These are phyloP conservation scores for Inonotus obliquus DNA, from an alignment of 1,284 basidiomycete genomes.

Conservation along the genomic window DNA sequence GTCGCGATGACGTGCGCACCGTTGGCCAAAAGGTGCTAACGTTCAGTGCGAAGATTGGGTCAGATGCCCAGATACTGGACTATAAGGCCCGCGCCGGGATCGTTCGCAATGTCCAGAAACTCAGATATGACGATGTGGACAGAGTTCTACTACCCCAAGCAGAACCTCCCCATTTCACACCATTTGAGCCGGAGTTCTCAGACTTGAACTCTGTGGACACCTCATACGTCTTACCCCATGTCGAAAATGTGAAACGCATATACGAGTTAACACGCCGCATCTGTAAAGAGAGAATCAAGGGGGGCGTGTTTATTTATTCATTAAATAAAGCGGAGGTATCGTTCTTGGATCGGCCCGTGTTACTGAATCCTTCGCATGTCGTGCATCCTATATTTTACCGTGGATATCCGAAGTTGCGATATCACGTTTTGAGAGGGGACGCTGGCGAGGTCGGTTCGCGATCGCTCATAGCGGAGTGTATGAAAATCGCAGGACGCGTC, in stretches of 20 bases:
- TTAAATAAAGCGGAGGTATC: slow-evolving; percentile 25
- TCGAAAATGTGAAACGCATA: not conserved
- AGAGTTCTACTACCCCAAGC: slow-evolving; percentile 7
- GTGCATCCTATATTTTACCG: slow-evolving; percentile 39
- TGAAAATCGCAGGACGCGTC: slow-evolving; percentile 79
- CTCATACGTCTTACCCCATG: slow-evolving; percentile 4
- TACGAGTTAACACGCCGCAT: slow-evolving; percentile 5
- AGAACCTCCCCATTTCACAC: not conserved
- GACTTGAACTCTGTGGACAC: not conserved
- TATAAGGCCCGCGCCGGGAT: slow-evolving; percentile 67
- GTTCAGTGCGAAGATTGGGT: slow-evolving; percentile 75
- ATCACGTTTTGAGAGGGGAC: slow-evolving; percentile 32
- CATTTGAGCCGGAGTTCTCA: slow-evolving; percentile 14
- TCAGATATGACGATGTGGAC: slow-evolving; percentile 74
- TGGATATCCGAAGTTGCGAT: slow-evolving; percentile 56
- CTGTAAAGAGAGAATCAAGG: not conserved
- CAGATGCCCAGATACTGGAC: slow-evolving; percentile 64
- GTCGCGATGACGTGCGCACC: slow-evolving; percentile 53
- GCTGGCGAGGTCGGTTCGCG: slow-evolving; percentile 39
- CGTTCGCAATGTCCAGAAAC: slow-evolving; percentile 61
- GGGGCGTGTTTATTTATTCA: slow-evolving; percentile 25
- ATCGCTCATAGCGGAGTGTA: slow-evolving; percentile 71
- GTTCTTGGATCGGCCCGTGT: slow-evolving; percentile 27
- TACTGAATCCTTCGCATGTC: slow-evolving; percentile 26
- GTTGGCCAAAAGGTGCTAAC: slow-evolving; percentile 59